Evolutionary conservation across 352 stramenopile genomes (phyloP).

Genomic region (Blastocystis sp.): DNA sequence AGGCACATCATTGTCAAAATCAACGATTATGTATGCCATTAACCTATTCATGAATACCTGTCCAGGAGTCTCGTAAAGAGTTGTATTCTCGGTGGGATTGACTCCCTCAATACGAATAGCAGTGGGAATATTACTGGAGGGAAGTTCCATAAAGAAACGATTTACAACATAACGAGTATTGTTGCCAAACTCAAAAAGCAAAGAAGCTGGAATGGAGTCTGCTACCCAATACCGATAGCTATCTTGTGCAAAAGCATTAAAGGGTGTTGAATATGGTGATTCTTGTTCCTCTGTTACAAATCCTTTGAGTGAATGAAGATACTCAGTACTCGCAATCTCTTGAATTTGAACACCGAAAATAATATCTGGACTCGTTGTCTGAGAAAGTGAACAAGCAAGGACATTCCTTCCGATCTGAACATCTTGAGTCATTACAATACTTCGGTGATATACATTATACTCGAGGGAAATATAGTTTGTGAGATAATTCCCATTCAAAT

Average conservation of each 20-base stretch:
- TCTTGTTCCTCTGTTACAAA: not conserved
- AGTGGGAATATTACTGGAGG: not conserved
- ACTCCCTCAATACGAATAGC: not conserved
- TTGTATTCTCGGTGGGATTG: not conserved
- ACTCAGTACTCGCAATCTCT: not conserved
- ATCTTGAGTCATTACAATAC: not conserved
- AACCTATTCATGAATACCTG: not conserved
- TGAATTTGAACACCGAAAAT: not conserved
- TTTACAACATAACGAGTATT: not conserved
- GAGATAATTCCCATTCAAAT: not conserved
- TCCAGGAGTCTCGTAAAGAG: not conserved
- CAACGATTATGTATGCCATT: not conserved
- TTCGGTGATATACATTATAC: not conserved
- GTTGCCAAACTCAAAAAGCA: not conserved
- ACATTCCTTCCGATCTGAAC: not conserved
- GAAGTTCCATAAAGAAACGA: not conserved
- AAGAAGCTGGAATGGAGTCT: not conserved
- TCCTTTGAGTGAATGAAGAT: not conserved
- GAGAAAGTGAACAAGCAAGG: not conserved
- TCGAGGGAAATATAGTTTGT: not conserved
- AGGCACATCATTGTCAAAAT: not conserved
- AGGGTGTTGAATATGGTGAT: not conserved
- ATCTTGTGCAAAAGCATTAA: not conserved
- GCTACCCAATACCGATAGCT: not conserved
- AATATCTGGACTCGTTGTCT: not conserved